Base-by-base conservation (phyloP, 495 filamentous ascomycete genomes). In the Poronia punctata region DNA sequence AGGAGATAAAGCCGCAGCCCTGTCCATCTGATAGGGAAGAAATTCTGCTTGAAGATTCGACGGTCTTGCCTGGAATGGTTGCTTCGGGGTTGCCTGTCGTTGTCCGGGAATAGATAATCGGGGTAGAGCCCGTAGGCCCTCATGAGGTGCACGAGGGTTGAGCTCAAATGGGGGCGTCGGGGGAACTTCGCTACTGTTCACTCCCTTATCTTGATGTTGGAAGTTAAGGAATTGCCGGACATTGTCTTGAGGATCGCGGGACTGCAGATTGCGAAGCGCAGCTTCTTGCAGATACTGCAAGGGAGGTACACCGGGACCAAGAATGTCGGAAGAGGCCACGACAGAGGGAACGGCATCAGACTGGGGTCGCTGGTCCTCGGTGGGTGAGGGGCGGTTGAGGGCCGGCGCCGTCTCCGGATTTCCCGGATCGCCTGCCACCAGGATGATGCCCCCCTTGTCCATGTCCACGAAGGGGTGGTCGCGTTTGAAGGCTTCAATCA, bases 311-410 rank as follows among this genome's bases (percentile, higher is more conserved):
- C 68, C 69, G 12, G 82, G 79, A 6, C 88, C 89, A 38, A 95
- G 72, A 2, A 86, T 70, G 62, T 95, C 90, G 5, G 89, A 95
- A 1, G 90, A 96, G 12, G 90, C 90, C 34, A 92, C 77, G 2
- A 95, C 64, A 6, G 90, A 95, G 1, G 85, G 86, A 11, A 80
- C 66, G 31, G 71, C 73, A 30, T 82, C 76, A 12, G 79, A 82
- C 26, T 75, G 65, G 5, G 75, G 78, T 17, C 78, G 73, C 38
- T 72, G 53, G 15, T 65, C 57, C 37, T 75, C 71, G 7, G 50
- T 53, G 21, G 54, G 52, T 3, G 55, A 44, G 20, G 55, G 57
- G n/a, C 48, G 56, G 35, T 60, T 57, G 34, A 70, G 53, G 6
- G 65, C 68, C 25, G 65, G 64, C 10, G 82, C 82, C 3, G 79